Percentiles rank a stretch among this genome's conserved stretches.
Evolutionary conservation across 2,329 filamentous ascomycete genomes (phyloP).

Genomic region (Neofusicoccum ribis): DNA sequence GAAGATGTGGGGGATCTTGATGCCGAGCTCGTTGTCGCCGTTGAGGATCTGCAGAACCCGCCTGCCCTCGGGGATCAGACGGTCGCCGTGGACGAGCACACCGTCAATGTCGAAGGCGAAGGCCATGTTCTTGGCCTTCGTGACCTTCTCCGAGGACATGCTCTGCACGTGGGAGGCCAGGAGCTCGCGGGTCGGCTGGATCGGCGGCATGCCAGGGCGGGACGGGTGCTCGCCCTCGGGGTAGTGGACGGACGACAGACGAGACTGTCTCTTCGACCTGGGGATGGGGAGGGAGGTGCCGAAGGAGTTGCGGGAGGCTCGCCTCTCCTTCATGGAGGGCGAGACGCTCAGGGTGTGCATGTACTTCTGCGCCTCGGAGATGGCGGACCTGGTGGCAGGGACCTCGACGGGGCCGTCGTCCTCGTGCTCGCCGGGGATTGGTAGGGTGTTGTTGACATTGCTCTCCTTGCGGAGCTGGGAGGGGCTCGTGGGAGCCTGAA

Average conservation of each 20-base stretch:
- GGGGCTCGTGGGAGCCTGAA: slow-evolving; percentile 36
- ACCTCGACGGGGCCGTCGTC: slow-evolving; percentile 57
- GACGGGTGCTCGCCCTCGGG: slow-evolving; percentile 45
- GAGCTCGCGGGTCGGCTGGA: slow-evolving; percentile 65
- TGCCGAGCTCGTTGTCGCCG: slow-evolving; percentile 74
- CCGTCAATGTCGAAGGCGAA: slow-evolving; percentile 80
- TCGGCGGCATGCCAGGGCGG: slow-evolving; percentile 59
- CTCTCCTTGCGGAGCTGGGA: slow-evolving; percentile 28
- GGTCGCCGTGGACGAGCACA: slow-evolving; percentile 72
- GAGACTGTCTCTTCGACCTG: slow-evolving; percentile 66
- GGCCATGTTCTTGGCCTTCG: slow-evolving; percentile 73
- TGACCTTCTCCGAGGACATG: slow-evolving; percentile 64
- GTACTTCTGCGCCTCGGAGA: slow-evolving; percentile 66
- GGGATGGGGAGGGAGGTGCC: slow-evolving; percentile 73
- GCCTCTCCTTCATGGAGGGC: slow-evolving; percentile 67
- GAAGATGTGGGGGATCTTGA: slow-evolving; percentile 76
- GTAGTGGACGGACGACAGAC: slow-evolving; percentile 63
- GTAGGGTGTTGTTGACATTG: slow-evolving; percentile 26
- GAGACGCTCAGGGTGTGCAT: slow-evolving; percentile 72
- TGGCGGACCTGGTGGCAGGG: slow-evolving; percentile 66
- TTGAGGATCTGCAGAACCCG: slow-evolving; percentile 70
- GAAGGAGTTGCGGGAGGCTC: slow-evolving; percentile 74
- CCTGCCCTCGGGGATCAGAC: slow-evolving; percentile 67
- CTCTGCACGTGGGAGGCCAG: slow-evolving; percentile 71
- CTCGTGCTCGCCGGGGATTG: slow-evolving; percentile 48